Base-by-base conservation (phyloP, 2,329 filamentous ascomycete genomes). In the Alternaria angustiovoidea region DNA sequence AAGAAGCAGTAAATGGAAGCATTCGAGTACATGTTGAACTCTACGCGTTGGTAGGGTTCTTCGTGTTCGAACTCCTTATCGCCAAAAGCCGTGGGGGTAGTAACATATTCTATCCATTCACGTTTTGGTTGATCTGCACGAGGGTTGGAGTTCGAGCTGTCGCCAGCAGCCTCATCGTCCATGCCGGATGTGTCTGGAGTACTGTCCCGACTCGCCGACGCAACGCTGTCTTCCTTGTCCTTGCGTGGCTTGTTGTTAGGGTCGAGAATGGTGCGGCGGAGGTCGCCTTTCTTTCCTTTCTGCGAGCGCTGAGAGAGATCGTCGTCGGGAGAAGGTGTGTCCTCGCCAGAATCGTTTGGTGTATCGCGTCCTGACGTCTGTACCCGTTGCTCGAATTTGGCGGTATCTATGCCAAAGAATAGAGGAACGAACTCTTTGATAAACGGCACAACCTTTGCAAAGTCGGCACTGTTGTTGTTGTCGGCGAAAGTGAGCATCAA, bases 1-100 rank as follows among this genome's bases (percentile, higher is more conserved):
- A 99, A 91, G 84, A 99, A 98, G 79, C 95, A 94, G 75, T 93
- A 97, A 61, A 99, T 90, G 4, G 91, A 92, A 71, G 93, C 87
- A 77, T 97, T 98, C 76, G 90, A 90, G 81, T 96, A 99, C 75
- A 98, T 88, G 75, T 94, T 94, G 82, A 93, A 96, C 79, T 88
- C 89, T 11, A 89, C 88, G 47, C 94, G 91, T 67, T 86, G 85
- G 79, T 95, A 96, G 59, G 91, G 89, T 52, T 93, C 91, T 62
- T 97, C 93, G 42, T 87, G 62, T 81, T 91, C 83, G 86, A 94
- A 70, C 86, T 87, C 79, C 85, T 88, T 73, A 47, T 85, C 87
- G 67, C 86, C 88, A 39, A 82, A 85, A 73, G 83, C 87, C 76
- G 73, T 86, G 42, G 84, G 78, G 81, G 83, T 74, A 81, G 82